phyloP scores from a whole-genome alignment of 495 filamentous ascomycete species.

The Neurospora cerealis region DNA sequence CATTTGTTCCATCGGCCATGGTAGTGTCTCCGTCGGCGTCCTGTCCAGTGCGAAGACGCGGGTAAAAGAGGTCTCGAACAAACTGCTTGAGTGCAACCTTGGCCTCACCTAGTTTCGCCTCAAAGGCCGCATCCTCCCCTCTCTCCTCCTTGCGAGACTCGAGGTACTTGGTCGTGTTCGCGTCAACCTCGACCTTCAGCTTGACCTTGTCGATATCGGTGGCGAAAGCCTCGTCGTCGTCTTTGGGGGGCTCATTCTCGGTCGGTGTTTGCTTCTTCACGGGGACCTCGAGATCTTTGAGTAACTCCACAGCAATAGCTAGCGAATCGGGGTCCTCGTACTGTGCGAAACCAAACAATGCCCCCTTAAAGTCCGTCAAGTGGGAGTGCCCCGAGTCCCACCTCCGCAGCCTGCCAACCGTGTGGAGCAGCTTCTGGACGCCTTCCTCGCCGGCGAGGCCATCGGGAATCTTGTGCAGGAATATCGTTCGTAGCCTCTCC shows the following conservation, averaged over 20 bases:
- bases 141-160: slow-evolving; percentile 63
- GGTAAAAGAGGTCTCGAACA: slow-evolving; percentile 63
- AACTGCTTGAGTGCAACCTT: slow-evolving; percentile 51
- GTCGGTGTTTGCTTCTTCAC: slow-evolving; percentile 55
- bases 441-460: slow-evolving; percentile 69
- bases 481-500: slow-evolving; percentile 84
- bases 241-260: slow-evolving; percentile 31
- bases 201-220: slow-evolving; percentile 57
- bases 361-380: slow-evolving; percentile 73
- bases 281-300: slow-evolving; percentile 80
- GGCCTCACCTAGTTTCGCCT: slow-evolving; percentile 60
- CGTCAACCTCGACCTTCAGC: slow-evolving; percentile 71
- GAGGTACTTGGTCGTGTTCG: slow-evolving; percentile 66
- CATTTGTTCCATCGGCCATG: slow-evolving; percentile 57
- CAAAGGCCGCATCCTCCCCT: slow-evolving; percentile 54
- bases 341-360: slow-evolving; percentile 91
- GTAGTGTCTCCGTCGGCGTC: slow-evolving; percentile 52
- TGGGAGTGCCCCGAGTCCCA: slow-evolving; percentile 57
- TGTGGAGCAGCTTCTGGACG: slow-evolving; percentile 69
- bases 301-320: slow-evolving; percentile 73
- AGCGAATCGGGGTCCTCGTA: slow-evolving; percentile 90
- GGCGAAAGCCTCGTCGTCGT: slow-evolving; percentile 42
- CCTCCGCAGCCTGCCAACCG: slow-evolving; percentile 67
- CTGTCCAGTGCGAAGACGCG: slow-evolving; percentile 40
- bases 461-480: slow-evolving; percentile 76